Evolutionary conservation across 495 filamentous ascomycete genomes (phyloP).

Genomic region (Neurospora sp.): DNA sequence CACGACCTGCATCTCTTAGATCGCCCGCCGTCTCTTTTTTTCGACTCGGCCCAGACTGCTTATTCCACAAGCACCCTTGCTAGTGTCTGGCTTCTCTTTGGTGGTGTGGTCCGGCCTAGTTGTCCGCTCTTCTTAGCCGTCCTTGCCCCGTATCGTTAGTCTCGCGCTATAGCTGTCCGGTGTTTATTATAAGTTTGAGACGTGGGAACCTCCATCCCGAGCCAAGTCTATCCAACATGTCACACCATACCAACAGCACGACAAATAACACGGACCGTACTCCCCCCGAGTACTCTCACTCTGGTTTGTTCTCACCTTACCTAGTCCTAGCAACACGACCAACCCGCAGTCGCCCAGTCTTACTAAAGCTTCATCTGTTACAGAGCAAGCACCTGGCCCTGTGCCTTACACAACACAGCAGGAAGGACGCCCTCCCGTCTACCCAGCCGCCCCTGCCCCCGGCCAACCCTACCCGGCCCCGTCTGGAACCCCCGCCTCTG

Average conservation of each 20-base stretch:
- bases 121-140: neutral
- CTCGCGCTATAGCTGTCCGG: neutral
- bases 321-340: conserved; percentile 33
- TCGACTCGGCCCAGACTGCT: neutral
- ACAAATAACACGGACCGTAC: conserved; percentile 58
- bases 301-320: conserved; percentile 92
- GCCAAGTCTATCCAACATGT: neutral
- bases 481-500: conserved; percentile 35
- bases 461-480: conserved; percentile 56
- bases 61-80: neutral
- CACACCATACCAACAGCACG: neutral
- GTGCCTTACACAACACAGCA: conserved; percentile 61
- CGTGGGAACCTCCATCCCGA: neutral
- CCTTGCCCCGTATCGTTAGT: neutral
- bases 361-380: conserved; percentile 58
- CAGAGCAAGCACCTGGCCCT: conserved; percentile 73
- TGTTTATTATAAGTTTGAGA: neutral
- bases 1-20: neutral
- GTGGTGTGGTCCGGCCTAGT: neutral
- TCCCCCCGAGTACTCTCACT: conserved; percentile 89
- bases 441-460: conserved; percentile 45
- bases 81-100: neutral
- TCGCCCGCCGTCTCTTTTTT: neutral
- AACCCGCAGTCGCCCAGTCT: conserved; percentile 44
- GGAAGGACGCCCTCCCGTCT: conserved; percentile 63